Percentiles rank a stretch among this genome's conserved stretches.
phyloP scores from a whole-genome alignment of 352 stramenopile genomes.

The Nannochloropsis limnetica region DNA sequence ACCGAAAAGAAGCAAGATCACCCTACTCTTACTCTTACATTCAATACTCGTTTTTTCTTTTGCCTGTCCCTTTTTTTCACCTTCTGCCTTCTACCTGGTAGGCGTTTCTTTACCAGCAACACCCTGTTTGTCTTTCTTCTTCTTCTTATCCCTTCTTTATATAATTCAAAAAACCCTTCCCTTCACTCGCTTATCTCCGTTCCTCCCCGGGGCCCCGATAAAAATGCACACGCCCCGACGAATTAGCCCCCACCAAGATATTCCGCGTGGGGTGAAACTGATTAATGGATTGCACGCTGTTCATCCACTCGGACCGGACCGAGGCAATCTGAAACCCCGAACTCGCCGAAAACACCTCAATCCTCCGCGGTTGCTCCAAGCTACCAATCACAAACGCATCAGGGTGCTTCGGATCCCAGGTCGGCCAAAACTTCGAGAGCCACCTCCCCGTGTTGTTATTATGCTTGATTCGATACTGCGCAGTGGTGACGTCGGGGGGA shows the following conservation, averaged over 20 bases:
- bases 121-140: too few species aligned
- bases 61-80: neutral
- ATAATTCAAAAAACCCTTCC: neutral
- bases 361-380: neutral
- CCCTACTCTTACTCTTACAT: neutral
- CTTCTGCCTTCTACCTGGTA: too few species aligned
- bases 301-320: slow-evolving; percentile 14
- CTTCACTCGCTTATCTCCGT: neutral
- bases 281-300: slow-evolving; percentile 20
- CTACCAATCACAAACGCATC: slow-evolving; percentile 1
- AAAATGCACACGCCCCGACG: slow-evolving; percentile 1
- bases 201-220: slow-evolving; percentile 5
- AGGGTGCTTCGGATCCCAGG: slow-evolving; percentile 21
- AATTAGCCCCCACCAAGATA: slow-evolving; percentile 2
- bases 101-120: neutral
- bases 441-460: slow-evolving; percentile 15
- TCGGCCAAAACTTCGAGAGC: slow-evolving; percentile 22
- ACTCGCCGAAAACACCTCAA: slow-evolving; percentile 22
- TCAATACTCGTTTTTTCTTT: neutral
- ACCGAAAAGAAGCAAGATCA: neutral
- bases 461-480: slow-evolving; percentile 16
- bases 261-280: slow-evolving; percentile 7
- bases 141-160: too few species aligned
- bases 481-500: neutral
- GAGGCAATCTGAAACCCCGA: slow-evolving; percentile 19